phyloP scores from a whole-genome alignment of 306 rosid species.

The Lotus japonicus region DNA sequence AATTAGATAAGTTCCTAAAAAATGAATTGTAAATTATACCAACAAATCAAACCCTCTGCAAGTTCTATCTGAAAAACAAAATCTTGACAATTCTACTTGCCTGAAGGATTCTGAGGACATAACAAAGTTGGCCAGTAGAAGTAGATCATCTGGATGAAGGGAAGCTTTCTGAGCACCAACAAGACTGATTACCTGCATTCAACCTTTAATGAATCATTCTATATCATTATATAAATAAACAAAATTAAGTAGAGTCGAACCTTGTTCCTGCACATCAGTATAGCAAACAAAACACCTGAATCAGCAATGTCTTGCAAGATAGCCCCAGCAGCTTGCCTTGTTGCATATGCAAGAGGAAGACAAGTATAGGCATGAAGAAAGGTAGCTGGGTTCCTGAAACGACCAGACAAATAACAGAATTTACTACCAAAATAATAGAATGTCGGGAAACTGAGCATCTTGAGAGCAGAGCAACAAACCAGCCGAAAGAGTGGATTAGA shows the following conservation, averaged over 20 bases:
- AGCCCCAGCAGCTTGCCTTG: slow-evolving; percentile 97
- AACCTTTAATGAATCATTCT: slow-evolving; percentile 30
- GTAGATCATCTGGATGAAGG: slow-evolving; percentile 96
- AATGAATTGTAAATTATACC: slow-evolving; percentile 5
- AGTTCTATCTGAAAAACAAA: slow-evolving; percentile 8
- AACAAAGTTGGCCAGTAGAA: slow-evolving; percentile 86
- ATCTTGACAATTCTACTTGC: slow-evolving; percentile 40
- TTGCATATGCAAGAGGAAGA: slow-evolving; percentile 89
- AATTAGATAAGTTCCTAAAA: background rate
- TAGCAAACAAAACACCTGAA: slow-evolving; percentile 93
- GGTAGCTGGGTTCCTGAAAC: slow-evolving; percentile 84
- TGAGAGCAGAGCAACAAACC: slow-evolving; percentile 62
- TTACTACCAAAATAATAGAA: background rate
- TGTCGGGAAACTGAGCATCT: background rate
- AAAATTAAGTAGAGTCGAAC: slow-evolving; percentile 27
- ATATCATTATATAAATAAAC: background rate
- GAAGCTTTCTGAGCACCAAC: slow-evolving; percentile 98
- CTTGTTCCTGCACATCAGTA: slow-evolving; percentile 95
- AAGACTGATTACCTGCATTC: slow-evolving; percentile 83
- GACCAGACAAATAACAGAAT: slow-evolving; percentile 21
- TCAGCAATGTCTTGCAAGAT: slow-evolving; percentile 91
- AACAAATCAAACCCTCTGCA: background rate
- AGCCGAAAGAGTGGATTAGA: slow-evolving; percentile 80
- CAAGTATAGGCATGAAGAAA: slow-evolving; percentile 98
- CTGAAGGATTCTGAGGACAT: slow-evolving; percentile 96